Percentiles rank a stretch among this genome's conserved stretches.
Evolutionary conservation across 1,139 yeast species (phyloP).

Genomic region (Blastobotrys ciferrii): DNA sequence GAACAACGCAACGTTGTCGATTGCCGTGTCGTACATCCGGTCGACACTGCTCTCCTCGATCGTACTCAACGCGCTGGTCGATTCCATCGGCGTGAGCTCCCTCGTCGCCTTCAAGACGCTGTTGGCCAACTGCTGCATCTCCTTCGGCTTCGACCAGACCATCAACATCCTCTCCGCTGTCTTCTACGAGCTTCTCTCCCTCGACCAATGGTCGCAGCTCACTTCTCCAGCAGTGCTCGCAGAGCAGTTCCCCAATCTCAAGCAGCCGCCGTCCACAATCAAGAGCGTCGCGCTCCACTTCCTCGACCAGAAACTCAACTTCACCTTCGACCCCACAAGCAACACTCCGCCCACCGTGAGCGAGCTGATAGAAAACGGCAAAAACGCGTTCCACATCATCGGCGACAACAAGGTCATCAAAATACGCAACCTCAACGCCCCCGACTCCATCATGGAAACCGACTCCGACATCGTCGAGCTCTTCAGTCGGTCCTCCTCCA

Average conservation of each 20-base stretch:
- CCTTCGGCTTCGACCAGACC: constrained; percentile 72
- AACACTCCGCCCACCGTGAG: constrained; percentile 63
- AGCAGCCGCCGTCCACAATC: background rate
- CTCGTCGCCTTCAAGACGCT: constrained; percentile 55
- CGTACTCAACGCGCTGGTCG: constrained; percentile 29
- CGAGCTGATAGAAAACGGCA: constrained; percentile 70
- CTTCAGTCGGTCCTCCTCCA: background rate
- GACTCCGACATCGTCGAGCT: constrained; percentile 3
- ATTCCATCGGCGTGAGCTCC: constrained; percentile 40
- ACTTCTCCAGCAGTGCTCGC: constrained; percentile 1
- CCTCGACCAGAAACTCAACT: constrained; percentile 46
- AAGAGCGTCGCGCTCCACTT: constrained; percentile 49
- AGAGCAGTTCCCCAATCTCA: constrained; percentile 3
- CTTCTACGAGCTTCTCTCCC: constrained; percentile 58
- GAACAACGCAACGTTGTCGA: background rate
- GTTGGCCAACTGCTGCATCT: constrained; percentile 70
- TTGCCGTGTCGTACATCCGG: constrained; percentile 15
- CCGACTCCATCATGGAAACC: background rate
- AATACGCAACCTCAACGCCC: constrained; percentile 22
- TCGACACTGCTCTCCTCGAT: constrained; percentile 19
- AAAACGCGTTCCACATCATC: constrained; percentile 59
- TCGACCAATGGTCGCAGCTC: constrained; percentile 33
- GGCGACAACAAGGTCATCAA: constrained; percentile 37
- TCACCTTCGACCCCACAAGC: constrained; percentile 59
- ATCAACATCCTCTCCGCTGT: constrained; percentile 64